Base-by-base conservation (phyloP, 352 stramenopile species). In the Pseudoperonospora humuli region DNA sequence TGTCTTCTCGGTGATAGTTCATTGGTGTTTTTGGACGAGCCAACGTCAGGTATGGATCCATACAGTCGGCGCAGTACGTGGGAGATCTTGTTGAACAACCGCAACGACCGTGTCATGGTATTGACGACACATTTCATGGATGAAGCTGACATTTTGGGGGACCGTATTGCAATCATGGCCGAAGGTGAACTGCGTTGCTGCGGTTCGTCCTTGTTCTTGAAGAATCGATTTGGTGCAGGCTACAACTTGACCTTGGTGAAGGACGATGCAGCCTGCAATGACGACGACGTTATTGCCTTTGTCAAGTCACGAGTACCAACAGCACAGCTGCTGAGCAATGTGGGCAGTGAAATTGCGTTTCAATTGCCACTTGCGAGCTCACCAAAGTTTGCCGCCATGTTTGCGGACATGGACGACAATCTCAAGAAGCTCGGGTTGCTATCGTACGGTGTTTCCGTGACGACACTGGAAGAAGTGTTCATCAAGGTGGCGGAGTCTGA, bases 121-220 rank as follows among this genome's bases (percentile, higher is more conserved):
- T 42, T 97, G 9, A 97, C 85, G 10, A 97, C 89, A 14, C 95
- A 98, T 49, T 98, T 97, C 45, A 97, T 98, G 90, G 90, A 77
- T 26, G 87, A 96, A 52, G 82, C 84, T 1, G 83, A 96, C 38
- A 67, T 91, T 20, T 54, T 96, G 6, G 76, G 70, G 11, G 81
- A 94, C 34, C 70, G 78, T 9, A 86, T 94, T 24, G 71, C 77
- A 2, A 89, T 94, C 31, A 93, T 94, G 83, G 64, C 79, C 8
- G 64, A 91, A 45, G 83, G 90, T n/a, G 60, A 83, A 27, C 42
- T 86, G 17, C 67, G 70, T 20, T 84, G 75, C 52, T 83, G 69
- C 19, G 83, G 83, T 2, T 86, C 74, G 0, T 86, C 76, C 7
- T 44, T 92, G 37, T 94, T 91, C 26, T 55, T 94, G 39, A 93